Evolutionary conservation across 129 eudicot species (phyloP).

Genomic region (Flaveria trinervia): DNA sequence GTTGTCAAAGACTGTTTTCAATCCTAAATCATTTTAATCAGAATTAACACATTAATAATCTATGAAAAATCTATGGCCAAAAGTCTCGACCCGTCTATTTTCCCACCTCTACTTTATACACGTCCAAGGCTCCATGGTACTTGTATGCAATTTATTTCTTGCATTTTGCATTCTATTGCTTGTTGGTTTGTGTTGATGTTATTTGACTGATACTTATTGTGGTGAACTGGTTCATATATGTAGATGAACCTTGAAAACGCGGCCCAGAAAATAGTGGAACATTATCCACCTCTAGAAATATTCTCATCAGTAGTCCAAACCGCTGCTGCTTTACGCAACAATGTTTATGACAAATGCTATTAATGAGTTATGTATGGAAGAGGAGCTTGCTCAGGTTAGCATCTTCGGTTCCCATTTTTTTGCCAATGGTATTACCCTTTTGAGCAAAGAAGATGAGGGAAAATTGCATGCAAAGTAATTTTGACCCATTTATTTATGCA

Average conservation of each 20-base stretch:
- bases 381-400: constrained; percentile 60
- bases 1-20: background rate
- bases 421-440: background rate
- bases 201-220: background rate
- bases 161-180: constrained; percentile 10
- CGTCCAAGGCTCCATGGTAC: constrained; percentile 8
- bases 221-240: constrained; percentile 12
- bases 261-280: constrained; percentile 58
- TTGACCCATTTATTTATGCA: background rate
- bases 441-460: background rate
- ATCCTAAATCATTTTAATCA: background rate
- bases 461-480: background rate
- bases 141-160: background rate
- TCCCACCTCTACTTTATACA: background rate
- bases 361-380: constrained; percentile 47
- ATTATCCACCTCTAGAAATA: constrained; percentile 60
- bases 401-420: background rate
- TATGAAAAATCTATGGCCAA: background rate
- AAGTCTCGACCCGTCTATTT: background rate
- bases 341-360: constrained; percentile 37
- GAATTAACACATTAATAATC: background rate
- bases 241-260: constrained; percentile 62
- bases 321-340: constrained; percentile 37
- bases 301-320: constrained; percentile 66
- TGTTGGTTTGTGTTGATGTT: background rate